Conservation (phyloP, 495 filamentous ascomycete genomes). For the Geopyxis carbonaria region DNA sequence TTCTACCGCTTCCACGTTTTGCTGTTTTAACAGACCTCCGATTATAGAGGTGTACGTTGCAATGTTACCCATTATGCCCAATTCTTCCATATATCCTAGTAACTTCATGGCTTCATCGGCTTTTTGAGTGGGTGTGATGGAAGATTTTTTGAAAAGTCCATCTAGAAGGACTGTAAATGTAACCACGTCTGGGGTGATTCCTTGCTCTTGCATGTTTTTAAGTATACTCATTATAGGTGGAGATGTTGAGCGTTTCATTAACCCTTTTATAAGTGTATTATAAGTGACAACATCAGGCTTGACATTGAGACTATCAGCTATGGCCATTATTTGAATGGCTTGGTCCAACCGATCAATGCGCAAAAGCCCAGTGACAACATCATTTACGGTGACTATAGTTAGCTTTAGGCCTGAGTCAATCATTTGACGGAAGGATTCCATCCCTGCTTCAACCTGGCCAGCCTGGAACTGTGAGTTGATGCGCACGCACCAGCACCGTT, state of each 20-base stretch:
- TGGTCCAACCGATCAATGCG: conserved; percentile 27
- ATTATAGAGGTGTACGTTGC: conserved; percentile 47
- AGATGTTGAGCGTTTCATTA: conserved; percentile 29
- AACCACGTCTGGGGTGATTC: conserved; percentile 32
- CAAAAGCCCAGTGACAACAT: conserved; percentile 35
- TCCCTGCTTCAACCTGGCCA: conserved; percentile 10
- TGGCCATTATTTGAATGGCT: conserved; percentile 36
- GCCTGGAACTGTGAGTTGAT: conserved; percentile 15
- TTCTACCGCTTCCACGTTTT: conserved; percentile 36
- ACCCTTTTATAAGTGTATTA: conserved; percentile 45
- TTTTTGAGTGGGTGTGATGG: conserved; percentile 13
- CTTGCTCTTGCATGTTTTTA: conserved; percentile 30
- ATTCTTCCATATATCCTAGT: conserved; percentile 35
- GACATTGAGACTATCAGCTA: conserved; percentile 41
- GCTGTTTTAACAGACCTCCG: conserved; percentile 37
- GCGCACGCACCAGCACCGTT: conserved; percentile 17
- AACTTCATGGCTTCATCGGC: conserved; percentile 27
- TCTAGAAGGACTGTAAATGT: conserved; percentile 42
- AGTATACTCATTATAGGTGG: conserved; percentile 19
- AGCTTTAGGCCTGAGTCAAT: conserved; percentile 31
- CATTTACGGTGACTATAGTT: conserved; percentile 45
- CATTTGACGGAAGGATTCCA: conserved; percentile 14
- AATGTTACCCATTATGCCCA: conserved; percentile 37
- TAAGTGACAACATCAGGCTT: conserved; percentile 45
- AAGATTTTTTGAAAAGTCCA: conserved; percentile 28